Conservation (phyloP, 345 rosid genomes). For the Cochlearia excelsa region DNA sequence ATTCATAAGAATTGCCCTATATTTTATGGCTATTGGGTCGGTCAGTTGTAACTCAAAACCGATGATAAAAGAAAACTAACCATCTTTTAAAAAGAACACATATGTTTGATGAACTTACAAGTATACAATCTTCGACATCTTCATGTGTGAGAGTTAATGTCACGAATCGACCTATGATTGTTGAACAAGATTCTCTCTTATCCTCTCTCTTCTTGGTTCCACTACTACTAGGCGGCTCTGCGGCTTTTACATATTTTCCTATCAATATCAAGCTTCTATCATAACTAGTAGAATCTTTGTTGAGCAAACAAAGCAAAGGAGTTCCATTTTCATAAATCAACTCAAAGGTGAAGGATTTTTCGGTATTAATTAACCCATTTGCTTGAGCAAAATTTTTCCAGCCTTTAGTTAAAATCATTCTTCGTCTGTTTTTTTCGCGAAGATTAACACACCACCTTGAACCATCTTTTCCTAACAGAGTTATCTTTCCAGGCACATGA, state of each 20-base stretch:
- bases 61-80: too few species aligned
- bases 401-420: constrained; percentile 23
- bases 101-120: constrained; percentile 13
- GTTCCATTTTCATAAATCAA: constrained; percentile 1
- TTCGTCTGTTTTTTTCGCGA: not conserved
- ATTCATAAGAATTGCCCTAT: too few species aligned
- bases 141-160: constrained; percentile 12
- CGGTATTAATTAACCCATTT: constrained; percentile 5
- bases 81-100: too few species aligned
- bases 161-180: not conserved
- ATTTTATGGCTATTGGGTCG: too few species aligned
- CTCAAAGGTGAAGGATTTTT: not conserved
- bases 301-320: constrained; percentile 1
- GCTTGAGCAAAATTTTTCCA: constrained; percentile 20
- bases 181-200: not conserved
- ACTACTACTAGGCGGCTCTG: too few species aligned
- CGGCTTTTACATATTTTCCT: too few species aligned
- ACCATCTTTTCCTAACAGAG: constrained; percentile 23
- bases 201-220: not conserved
- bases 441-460: constrained; percentile 14
- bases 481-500: not conserved
- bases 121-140: constrained; percentile 4
- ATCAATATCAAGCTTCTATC: too few species aligned
- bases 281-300: not conserved
- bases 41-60: too few species aligned